Percentiles rank a stretch among this genome's conserved stretches.
Conservation (phyloP, 768 basidiomycete species). For the Mycena haematopus region DNA sequence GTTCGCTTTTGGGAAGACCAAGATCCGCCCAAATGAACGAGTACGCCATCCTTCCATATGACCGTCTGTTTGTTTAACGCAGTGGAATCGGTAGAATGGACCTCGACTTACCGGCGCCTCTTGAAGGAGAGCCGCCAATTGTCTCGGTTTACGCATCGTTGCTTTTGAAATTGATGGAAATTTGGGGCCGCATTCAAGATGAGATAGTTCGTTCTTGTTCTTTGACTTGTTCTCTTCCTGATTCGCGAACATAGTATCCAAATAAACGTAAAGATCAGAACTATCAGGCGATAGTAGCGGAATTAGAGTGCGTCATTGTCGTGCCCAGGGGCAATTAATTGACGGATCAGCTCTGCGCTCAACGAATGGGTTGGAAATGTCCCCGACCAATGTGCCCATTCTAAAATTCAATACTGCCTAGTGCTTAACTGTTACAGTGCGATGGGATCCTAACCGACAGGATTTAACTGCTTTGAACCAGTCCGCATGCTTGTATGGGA, state of each 20-base stretch:
- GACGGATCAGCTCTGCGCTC: slow-evolving; percentile 50
- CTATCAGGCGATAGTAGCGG: slow-evolving; percentile 59
- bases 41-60: slow-evolving; percentile 37
- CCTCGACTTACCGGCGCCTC: slow-evolving; percentile 54
- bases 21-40: slow-evolving; percentile 59
- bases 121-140: slow-evolving; percentile 62
- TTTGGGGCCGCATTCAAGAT: slow-evolving; percentile 47
- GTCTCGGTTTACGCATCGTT: slow-evolving; percentile 47
- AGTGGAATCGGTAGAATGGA: slow-evolving; percentile 46
- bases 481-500: slow-evolving; percentile 60
- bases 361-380: slow-evolving; percentile 69
- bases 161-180: slow-evolving; percentile 53
- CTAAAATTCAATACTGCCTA: not conserved
- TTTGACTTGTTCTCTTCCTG: not conserved
- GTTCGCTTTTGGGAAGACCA: slow-evolving; percentile 51
- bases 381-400: slow-evolving; percentile 56
- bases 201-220: slow-evolving; percentile 45
- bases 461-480: slow-evolving; percentile 58
- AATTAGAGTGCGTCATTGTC: slow-evolving; percentile 52
- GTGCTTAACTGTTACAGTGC: slow-evolving; percentile 40
- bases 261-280: slow-evolving; percentile 42
- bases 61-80: not conserved
- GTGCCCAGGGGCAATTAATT: not conserved
- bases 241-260: slow-evolving; percentile 41
- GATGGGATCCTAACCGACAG: slow-evolving; percentile 60